Evolutionary conservation across 2,329 filamentous ascomycete genomes (phyloP).

Genomic region (Hortaea werneckii): DNA sequence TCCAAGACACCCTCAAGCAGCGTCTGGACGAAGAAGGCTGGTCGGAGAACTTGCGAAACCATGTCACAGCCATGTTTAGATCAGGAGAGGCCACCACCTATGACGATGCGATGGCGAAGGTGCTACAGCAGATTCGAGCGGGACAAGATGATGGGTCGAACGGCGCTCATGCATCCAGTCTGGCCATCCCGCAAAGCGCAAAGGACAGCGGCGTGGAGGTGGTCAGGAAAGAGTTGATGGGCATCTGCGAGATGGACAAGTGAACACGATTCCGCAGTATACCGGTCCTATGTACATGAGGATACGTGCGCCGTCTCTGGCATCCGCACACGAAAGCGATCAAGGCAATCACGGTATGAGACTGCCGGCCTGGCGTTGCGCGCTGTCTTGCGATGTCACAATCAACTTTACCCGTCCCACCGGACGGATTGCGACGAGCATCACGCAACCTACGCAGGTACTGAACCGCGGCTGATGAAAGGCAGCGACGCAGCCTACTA

Average conservation of each 20-base stretch:
- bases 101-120: constrained; percentile 44
- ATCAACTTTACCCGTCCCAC: no score
- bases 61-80: constrained; percentile 47
- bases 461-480: no score
- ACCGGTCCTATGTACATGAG: no score
- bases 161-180: constrained; percentile 6
- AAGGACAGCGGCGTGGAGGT: constrained; percentile 42
- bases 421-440: no score
- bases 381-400: no score
- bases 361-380: no score
- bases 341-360: no score
- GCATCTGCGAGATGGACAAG: constrained; percentile 36
- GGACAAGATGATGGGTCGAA: constrained; percentile 11
- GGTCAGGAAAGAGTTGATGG: constrained; percentile 42
- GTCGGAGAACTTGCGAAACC: constrained; percentile 45
- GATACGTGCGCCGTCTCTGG: no score
- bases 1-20: constrained; percentile 45
- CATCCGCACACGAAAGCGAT: no score
- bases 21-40: constrained; percentile 49
- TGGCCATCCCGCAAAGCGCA: constrained; percentile 31
- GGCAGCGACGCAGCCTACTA: no score
- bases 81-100: constrained; percentile 48
- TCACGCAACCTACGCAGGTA: no score
- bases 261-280: constrained; percentile 6
- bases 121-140: constrained; percentile 33